These are phyloP conservation scores for Gaeumannomyces sp. DNA, from an alignment of 2,329 filamentous ascomycete genomes.

Conservation along the genomic window DNA sequence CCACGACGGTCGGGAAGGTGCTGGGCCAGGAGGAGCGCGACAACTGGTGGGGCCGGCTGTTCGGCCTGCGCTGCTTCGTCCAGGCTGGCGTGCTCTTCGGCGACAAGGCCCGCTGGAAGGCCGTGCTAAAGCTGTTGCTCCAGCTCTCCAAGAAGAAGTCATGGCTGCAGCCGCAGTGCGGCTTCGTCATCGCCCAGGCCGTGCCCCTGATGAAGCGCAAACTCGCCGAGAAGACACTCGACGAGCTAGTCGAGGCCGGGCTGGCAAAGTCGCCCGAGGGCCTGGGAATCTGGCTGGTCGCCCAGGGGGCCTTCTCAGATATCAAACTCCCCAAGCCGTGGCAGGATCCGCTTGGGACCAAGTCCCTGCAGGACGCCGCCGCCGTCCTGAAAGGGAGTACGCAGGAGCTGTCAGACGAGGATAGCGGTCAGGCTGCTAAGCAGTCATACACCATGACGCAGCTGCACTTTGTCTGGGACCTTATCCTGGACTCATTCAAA, in stretches of 20 bases:
- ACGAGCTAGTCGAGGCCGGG: slow-evolving; percentile 51
- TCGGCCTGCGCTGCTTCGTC: slow-evolving; percentile 81
- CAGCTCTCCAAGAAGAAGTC: slow-evolving; percentile 73
- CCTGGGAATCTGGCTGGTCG: slow-evolving; percentile 78
- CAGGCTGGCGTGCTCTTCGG: slow-evolving; percentile 68
- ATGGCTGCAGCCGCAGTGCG: slow-evolving; percentile 85
- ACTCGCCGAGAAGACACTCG: slow-evolving; percentile 56
- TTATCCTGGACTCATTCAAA: slow-evolving; percentile 57
- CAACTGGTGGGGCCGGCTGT: slow-evolving; percentile 76
- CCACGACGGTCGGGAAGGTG: slow-evolving; percentile 45
- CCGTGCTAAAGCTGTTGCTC: slow-evolving; percentile 66
- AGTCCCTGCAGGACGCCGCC: slow-evolving; percentile 62
- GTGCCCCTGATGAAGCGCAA: slow-evolving; percentile 55
- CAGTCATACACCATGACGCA: slow-evolving; percentile 74
- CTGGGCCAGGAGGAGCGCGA: slow-evolving; percentile 75
- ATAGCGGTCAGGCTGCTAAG: slow-evolving; percentile 40
- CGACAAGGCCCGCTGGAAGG: slow-evolving; percentile 53
- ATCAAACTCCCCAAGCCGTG: slow-evolving; percentile 67
- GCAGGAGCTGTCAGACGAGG: slow-evolving; percentile 43
- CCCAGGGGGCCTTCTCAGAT: slow-evolving; percentile 56
- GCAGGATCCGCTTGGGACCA: slow-evolving; percentile 67
- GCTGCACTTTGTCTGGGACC: slow-evolving; percentile 81
- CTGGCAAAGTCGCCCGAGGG: slow-evolving; percentile 80
- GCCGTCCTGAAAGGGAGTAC: slow-evolving; percentile 74
- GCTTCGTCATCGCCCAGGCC: slow-evolving; percentile 71